Conservation (phyloP, 208 protist genomes). For the Angomonas desouzai region DNA sequence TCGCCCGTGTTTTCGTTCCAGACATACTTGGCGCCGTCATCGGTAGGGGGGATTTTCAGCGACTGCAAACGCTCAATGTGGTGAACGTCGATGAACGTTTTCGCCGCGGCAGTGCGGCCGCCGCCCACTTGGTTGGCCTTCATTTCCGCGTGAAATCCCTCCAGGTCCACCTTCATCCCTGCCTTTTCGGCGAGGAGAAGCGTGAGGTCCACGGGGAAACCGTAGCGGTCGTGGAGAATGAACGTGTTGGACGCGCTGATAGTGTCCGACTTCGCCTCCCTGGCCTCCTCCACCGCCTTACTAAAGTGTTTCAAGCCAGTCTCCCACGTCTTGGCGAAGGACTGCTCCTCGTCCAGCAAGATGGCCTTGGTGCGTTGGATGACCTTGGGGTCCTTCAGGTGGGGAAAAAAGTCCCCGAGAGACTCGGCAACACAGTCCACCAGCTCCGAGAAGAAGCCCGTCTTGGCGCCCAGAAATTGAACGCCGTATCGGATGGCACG, state of each 20-base stretch:
- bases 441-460: slow-evolving; percentile 94
- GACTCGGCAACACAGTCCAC: slow-evolving; percentile 87
- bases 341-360: slow-evolving; percentile 94
- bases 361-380: slow-evolving; percentile 87
- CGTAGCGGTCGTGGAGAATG: slow-evolving; percentile 95
- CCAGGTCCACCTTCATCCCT: slow-evolving; percentile 80
- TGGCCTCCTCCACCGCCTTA: slow-evolving; percentile 61
- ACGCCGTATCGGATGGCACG: slow-evolving; percentile 96
- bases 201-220: slow-evolving; percentile 98
- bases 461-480: slow-evolving; percentile 92
- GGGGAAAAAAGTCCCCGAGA: slow-evolving; percentile 93
- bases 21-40: slow-evolving; percentile 95
- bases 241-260: slow-evolving; percentile 91
- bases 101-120: slow-evolving; percentile 63
- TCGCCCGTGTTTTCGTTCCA: slow-evolving; percentile 79
- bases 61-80: slow-evolving; percentile 84
- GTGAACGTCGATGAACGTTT: slow-evolving; percentile 82
- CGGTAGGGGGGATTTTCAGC: slow-evolving; percentile 74
- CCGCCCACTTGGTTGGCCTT: slow-evolving; percentile 68
- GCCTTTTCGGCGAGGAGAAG: slow-evolving; percentile 96
- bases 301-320: slow-evolving; percentile 94
- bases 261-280: slow-evolving; percentile 41
- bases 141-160: slow-evolving; percentile 83
- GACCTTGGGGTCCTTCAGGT: slow-evolving; percentile 81
- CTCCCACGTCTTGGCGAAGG: slow-evolving; percentile 95